Evolutionary conservation across 768 basidiomycete genomes (phyloP).

Genomic region (Leccinum fibrillosum): DNA sequence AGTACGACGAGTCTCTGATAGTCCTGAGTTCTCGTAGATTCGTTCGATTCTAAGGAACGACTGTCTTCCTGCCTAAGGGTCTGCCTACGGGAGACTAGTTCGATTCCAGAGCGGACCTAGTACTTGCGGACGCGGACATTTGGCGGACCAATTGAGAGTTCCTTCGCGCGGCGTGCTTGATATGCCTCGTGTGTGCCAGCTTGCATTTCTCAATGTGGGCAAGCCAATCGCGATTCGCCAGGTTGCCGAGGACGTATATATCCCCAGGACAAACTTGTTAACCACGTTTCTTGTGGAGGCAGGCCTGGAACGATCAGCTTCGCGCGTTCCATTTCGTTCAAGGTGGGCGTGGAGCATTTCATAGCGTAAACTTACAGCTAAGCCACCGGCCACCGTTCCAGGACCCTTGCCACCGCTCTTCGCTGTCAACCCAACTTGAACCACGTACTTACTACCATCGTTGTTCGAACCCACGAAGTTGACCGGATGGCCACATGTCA

Average conservation of each 20-base stretch:
- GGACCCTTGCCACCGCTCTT: neutral
- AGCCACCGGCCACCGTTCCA: neutral
- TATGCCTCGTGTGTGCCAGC: too few relatives aligned
- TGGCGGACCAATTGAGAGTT: too few relatives aligned
- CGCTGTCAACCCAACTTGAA: too few relatives aligned
- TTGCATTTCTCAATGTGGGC: too few relatives aligned
- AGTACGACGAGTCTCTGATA: neutral
- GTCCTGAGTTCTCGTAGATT: neutral
- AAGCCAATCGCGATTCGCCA: too few relatives aligned
- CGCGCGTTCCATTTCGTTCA: neutral
- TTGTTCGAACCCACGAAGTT: neutral
- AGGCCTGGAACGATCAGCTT: neutral
- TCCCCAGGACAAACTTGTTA: neutral
- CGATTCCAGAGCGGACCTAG: too few relatives aligned
- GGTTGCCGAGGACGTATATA: too few relatives aligned
- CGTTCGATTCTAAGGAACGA: neutral
- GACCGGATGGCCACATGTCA: neutral
- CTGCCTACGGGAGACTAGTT: neutral
- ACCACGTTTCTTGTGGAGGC: neutral
- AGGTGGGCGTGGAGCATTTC: too few relatives aligned
- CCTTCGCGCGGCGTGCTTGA: too few relatives aligned
- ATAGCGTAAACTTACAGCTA: neutral
- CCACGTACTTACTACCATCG: too few relatives aligned
- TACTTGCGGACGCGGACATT: neutral
- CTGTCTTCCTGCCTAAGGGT: too few relatives aligned